These are phyloP conservation scores for Metrosideros polymorpha DNA, from an alignment of 441 rosid genomes.

Conservation along the genomic window DNA sequence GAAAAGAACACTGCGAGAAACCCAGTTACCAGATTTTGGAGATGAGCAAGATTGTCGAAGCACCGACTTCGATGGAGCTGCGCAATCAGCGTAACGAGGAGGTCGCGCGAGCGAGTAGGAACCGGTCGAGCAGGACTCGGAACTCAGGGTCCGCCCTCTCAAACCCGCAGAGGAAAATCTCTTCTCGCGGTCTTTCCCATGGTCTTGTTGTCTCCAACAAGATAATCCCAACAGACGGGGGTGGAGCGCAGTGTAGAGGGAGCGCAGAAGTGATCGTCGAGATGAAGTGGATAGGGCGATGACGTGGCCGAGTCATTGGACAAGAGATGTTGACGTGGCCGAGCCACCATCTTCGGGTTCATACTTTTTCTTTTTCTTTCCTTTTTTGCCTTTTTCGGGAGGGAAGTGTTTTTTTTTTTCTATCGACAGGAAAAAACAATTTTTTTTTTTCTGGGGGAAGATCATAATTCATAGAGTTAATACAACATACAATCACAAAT, in stretches of 20 bases:
- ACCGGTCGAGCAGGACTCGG: neutral
- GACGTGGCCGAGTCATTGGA: neutral
- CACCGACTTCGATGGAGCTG: neutral
- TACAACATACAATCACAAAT: too few relatives aligned
- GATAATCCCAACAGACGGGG: neutral
- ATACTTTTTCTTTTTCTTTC: accelerated
- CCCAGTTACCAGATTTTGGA: neutral
- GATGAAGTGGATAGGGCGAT: neutral
- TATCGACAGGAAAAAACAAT: neutral
- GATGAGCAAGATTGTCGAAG: neutral
- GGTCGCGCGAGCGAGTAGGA: neutral
- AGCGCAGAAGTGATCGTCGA: neutral
- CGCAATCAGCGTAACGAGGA: neutral
- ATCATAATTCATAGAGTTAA: too few relatives aligned
- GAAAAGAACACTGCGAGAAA: neutral
- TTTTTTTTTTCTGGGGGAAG: too few relatives aligned
- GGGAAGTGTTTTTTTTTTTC: too few relatives aligned
- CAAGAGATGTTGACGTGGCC: neutral
- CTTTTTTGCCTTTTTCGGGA: too few relatives aligned
- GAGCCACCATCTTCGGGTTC: neutral
- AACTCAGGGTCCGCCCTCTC: neutral
- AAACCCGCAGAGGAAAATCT: neutral
- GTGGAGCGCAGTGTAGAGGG: neutral
- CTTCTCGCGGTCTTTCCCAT: neutral
- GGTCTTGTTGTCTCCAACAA: neutral